Evolutionary conservation across 306 rosid genomes (phyloP).

Genomic region (Gastrolobium bilobum): DNA sequence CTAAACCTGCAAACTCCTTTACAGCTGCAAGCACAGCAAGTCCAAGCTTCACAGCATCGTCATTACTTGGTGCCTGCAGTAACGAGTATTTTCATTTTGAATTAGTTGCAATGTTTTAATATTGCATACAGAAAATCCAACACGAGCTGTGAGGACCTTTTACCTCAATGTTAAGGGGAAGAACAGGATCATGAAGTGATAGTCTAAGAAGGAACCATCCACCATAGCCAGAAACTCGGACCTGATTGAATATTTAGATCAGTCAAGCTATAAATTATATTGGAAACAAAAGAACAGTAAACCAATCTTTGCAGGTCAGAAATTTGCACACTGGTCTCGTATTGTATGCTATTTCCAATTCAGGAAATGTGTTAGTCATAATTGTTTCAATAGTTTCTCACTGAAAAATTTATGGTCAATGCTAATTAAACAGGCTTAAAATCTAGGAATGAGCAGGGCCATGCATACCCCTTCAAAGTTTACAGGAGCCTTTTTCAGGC

Average conservation of each 20-base stretch:
- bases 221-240: slow-evolving; percentile 87
- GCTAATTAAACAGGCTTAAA: slow-evolving; percentile 25
- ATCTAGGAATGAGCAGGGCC: slow-evolving; percentile 7
- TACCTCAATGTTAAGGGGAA: slow-evolving; percentile 99
- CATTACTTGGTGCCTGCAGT: slow-evolving; percentile 75
- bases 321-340: slow-evolving; percentile 12
- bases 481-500: slow-evolving; percentile 82
- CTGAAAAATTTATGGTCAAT: slow-evolving; percentile 20
- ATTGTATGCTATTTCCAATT: slow-evolving; percentile 17
- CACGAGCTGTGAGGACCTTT: slow-evolving; percentile 16
- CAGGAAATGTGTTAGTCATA: slow-evolving; percentile 7
- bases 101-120: slow-evolving; percentile 40
- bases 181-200: slow-evolving; percentile 97
- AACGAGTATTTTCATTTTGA: slow-evolving; percentile 20
- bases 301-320: slow-evolving; percentile 28
- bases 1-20: slow-evolving; percentile 77
- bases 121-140: background rate
- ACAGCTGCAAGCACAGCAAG: slow-evolving; percentile 69
- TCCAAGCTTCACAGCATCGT: slow-evolving; percentile 79
- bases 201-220: slow-evolving; percentile 98
- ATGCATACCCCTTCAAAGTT: slow-evolving; percentile 88
- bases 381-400: background rate
- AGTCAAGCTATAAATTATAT: slow-evolving; percentile 43
- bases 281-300: slow-evolving; percentile 8
- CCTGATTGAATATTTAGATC: slow-evolving; percentile 59